Evolutionary conservation across 257 asterid species (phyloP).

Genomic region (Cynanchum wilfordii): DNA sequence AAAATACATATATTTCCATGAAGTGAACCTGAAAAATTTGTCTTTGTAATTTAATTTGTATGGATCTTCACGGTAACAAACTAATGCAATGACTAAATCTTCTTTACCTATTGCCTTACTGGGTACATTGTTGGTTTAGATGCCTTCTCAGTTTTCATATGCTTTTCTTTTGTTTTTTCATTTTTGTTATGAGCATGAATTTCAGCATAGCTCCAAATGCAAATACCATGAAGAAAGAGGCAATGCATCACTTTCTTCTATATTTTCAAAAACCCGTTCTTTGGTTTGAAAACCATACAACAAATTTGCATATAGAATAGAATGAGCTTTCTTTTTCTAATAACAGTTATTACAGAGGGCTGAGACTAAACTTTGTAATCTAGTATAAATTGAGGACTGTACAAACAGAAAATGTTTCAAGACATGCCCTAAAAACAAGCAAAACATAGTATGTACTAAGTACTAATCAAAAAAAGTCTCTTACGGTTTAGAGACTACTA

Average conservation of each 20-base stretch:
- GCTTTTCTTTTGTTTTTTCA: no score
- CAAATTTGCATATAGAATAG: not conserved
- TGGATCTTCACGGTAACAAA: not conserved
- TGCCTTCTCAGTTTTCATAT: not conserved
- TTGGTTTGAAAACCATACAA: not conserved
- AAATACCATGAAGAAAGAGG: not conserved
- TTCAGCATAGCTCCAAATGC: not conserved
- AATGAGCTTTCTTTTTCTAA: not conserved
- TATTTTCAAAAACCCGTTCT: not conserved
- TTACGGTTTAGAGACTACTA: not conserved
- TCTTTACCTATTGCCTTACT: not conserved
- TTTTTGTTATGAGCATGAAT: not conserved
- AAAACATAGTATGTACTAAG: not conserved
- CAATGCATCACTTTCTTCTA: not conserved
- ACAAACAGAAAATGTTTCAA: not conserved
- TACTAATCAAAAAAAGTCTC: not conserved
- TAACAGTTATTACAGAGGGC: not conserved
- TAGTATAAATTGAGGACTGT: not conserved
- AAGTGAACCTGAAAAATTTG: not conserved
- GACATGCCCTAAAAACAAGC: not conserved
- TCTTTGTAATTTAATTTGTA: not conserved
- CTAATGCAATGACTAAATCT: not conserved
- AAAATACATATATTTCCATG: not conserved
- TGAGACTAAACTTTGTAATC: not conserved
- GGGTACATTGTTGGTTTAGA: not conserved